phyloP scores from a whole-genome alignment of 179 eudicot genomes.

The Spinacia oleracea region DNA sequence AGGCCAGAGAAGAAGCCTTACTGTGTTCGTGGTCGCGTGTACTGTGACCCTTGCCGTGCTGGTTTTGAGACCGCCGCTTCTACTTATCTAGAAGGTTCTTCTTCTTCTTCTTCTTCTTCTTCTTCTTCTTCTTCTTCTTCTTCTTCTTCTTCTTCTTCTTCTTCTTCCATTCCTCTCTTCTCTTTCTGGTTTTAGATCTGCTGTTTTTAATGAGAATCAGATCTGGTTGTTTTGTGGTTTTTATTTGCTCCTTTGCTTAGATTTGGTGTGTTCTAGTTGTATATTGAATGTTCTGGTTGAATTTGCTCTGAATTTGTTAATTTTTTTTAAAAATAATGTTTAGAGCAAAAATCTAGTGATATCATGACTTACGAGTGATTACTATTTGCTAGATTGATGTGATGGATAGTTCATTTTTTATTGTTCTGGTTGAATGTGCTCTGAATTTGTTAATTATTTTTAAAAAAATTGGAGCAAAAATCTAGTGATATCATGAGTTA shows the following conservation, averaged over 20 bases:
- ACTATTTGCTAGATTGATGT: not conserved
- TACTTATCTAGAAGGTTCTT: constrained; percentile 33
- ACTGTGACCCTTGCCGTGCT: constrained; percentile 44
- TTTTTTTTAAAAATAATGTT: no score
- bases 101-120: constrained; percentile 4
- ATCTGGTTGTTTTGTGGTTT: not conserved
- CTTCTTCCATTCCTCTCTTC: not conserved
- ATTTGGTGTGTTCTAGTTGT: not conserved
- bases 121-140: not conserved
- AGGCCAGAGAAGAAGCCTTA: constrained; percentile 26
- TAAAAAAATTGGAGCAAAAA: not conserved
- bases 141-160: constrained; percentile 2
- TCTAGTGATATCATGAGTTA: not conserved
- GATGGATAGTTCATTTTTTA: no score
- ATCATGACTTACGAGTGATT: not conserved
- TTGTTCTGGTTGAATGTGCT: not conserved
- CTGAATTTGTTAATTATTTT: not conserved
- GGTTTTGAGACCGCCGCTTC: constrained; percentile 50
- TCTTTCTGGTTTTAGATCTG: not conserved
- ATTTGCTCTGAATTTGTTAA: not conserved
- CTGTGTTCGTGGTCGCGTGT: constrained; percentile 37
- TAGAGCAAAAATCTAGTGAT: not conserved
- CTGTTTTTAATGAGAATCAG: not conserved
- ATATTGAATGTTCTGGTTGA: not conserved
- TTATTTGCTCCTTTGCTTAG: not conserved